Evolutionary conservation across 2,329 filamentous ascomycete genomes (phyloP).

Genomic region (Aspergillus sp.): DNA sequence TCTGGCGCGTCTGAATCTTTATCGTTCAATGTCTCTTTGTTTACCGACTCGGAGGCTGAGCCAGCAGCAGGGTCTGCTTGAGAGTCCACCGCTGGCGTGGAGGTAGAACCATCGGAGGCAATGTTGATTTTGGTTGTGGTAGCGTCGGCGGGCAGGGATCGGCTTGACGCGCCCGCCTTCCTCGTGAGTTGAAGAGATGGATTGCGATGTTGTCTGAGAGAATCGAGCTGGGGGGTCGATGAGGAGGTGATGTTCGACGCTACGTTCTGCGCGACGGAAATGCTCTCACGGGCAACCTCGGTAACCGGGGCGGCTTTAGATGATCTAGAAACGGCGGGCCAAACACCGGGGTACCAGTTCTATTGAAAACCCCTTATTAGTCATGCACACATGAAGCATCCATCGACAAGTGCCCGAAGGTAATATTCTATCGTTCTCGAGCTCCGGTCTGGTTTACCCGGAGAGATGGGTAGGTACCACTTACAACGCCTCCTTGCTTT

Average conservation of each 20-base stretch:
- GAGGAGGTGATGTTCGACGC: constrained; percentile 36
- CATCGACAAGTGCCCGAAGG: neutral
- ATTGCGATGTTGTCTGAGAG: constrained; percentile 27
- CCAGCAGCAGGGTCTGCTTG: constrained; percentile 15
- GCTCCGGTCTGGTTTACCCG: neutral
- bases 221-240: constrained; percentile 28
- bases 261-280: constrained; percentile 42
- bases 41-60: constrained; percentile 10
- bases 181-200: constrained; percentile 45
- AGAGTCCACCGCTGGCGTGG: constrained; percentile 26
- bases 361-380: constrained; percentile 18
- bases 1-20: constrained; percentile 14
- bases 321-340: constrained; percentile 39
- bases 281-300: constrained; percentile 51
- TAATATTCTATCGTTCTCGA: neutral
- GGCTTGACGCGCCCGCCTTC: constrained; percentile 40
- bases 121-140: constrained; percentile 48
- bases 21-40: constrained; percentile 21
- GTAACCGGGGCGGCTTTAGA: constrained; percentile 49
- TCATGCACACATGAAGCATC: neutral
- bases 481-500: constrained; percentile 18
- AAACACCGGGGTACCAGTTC: constrained; percentile 48
- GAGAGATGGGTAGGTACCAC: neutral
- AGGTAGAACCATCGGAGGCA: constrained; percentile 40
- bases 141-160: constrained; percentile 46